phyloP scores from a whole-genome alignment of 306 rosid species.

The Cucumis cinereus region DNA sequence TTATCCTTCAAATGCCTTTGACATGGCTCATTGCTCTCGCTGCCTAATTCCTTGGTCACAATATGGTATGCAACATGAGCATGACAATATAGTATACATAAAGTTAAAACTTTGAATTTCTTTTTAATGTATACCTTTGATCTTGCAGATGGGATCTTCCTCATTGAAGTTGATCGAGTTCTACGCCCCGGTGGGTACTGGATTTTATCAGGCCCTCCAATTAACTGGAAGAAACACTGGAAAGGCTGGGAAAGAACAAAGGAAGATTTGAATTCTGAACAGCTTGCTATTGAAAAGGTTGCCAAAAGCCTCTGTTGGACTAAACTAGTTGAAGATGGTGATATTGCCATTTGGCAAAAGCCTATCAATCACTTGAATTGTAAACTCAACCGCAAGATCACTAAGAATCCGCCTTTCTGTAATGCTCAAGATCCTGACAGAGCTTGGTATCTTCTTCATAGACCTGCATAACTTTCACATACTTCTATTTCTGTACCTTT shows the following conservation, averaged over 20 bases:
- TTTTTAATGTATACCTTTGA: neutral
- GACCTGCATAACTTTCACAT: neutral
- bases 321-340: constrained; percentile 42
- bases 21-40: constrained; percentile 70
- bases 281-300: constrained; percentile 44
- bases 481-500: neutral
- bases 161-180: constrained; percentile 59
- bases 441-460: constrained; percentile 34
- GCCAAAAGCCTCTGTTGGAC: constrained; percentile 73
- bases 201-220: constrained; percentile 79
- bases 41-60: constrained; percentile 59
- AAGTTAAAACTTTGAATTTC: too few relatives aligned
- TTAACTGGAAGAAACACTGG: constrained; percentile 45
- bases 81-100: too few relatives aligned
- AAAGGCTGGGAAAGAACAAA: constrained; percentile 69
- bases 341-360: constrained; percentile 77
- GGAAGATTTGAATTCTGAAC: constrained; percentile 55
- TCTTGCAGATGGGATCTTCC: constrained; percentile 38
- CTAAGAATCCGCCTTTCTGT: constrained; percentile 33
- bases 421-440: constrained; percentile 30
- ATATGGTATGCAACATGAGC: constrained; percentile 3
- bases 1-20: constrained; percentile 51
- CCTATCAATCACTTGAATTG: constrained; percentile 48
- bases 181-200: constrained; percentile 71
- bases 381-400: constrained; percentile 22